Conservation (phyloP, 129 eudicot genomes). For the Flaveria bidentis region DNA sequence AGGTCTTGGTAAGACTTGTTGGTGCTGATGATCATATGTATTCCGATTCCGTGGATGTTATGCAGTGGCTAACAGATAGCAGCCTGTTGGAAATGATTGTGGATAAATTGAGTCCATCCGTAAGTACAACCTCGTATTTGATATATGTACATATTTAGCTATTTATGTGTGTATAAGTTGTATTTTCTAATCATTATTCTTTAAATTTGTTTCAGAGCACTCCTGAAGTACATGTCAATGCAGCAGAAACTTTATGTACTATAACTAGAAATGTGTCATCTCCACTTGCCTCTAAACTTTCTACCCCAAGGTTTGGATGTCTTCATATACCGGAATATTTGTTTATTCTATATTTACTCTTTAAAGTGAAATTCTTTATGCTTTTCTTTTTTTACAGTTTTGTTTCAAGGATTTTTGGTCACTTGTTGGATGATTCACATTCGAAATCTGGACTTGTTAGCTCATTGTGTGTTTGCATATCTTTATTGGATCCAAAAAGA, state of each 20-base stretch:
- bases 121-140: constrained; percentile 37
- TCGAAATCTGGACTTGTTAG: constrained; percentile 79
- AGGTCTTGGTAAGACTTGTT: constrained; percentile 92
- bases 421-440: constrained; percentile 78
- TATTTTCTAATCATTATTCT: not conserved
- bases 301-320: constrained; percentile 61
- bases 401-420: constrained; percentile 77
- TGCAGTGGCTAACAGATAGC: constrained; percentile 90
- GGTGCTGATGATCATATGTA: constrained; percentile 86
- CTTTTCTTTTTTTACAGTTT: constrained; percentile 45
- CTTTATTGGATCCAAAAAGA: constrained; percentile 81
- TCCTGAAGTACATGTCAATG: constrained; percentile 92
- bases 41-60: constrained; percentile 70
- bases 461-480: constrained; percentile 83
- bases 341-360: not conserved
- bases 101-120: constrained; percentile 79
- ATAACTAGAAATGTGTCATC: constrained; percentile 79
- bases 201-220: constrained; percentile 49
- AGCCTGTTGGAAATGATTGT: constrained; percentile 89
- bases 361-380: not conserved
- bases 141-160: not conserved
- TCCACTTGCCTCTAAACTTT: constrained; percentile 75
- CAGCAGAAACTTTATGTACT: constrained; percentile 86
- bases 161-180: not conserved
- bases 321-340: not conserved